phyloP scores from a whole-genome alignment of 179 eudicot species.

The Actinidia arguta region DNA sequence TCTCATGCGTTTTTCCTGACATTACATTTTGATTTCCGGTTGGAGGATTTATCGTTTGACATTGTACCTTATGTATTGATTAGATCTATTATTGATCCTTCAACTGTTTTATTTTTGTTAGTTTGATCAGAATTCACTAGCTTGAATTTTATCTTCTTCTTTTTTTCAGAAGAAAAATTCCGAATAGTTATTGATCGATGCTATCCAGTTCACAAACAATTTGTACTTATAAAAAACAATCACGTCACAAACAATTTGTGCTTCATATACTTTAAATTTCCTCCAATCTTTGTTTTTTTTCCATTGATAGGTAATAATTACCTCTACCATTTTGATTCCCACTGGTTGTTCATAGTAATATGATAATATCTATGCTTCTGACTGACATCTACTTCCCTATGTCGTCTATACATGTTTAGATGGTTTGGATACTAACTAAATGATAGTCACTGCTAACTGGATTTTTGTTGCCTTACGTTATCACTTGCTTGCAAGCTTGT shows the following conservation, averaged over 20 bases:
- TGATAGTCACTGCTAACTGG: background rate
- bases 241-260: background rate
- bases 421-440: background rate
- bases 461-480: background rate
- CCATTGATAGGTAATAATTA: no score
- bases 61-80: background rate
- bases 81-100: background rate
- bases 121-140: background rate
- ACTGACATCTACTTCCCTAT: background rate
- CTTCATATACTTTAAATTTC: background rate
- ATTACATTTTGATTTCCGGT: background rate
- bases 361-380: background rate
- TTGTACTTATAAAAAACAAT: background rate
- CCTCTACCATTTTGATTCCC: no score
- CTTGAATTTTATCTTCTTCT: background rate
- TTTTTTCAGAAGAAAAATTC: background rate
- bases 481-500: no score
- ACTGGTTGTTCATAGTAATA: background rate
- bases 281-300: no score
- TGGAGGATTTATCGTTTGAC: background rate
- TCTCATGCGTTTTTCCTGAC: constrained; percentile 1
- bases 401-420: background rate
- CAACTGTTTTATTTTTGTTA: background rate
- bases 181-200: background rate
- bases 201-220: background rate